Percentiles rank a stretch among this genome's conserved stretches.
Evolutionary conservation across 2,329 filamentous ascomycete genomes (phyloP).

Genomic region (Alternaria arbusti): DNA sequence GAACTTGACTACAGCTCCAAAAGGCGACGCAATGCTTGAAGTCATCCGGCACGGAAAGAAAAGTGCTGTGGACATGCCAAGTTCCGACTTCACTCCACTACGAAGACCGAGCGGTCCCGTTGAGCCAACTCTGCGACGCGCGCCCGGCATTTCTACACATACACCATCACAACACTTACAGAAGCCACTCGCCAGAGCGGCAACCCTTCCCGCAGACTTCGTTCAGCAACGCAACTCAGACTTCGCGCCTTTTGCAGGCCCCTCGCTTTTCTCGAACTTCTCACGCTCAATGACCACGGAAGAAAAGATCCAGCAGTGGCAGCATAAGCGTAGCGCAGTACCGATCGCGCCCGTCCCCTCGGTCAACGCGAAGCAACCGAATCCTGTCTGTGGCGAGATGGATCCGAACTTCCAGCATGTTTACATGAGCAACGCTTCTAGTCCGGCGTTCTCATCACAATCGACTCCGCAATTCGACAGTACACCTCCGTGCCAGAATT

Average conservation of each 20-base stretch:
- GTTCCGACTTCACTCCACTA: not conserved
- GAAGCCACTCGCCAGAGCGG: slow-evolving; percentile 25
- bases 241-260: slow-evolving; percentile 25
- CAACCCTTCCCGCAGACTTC: slow-evolving; percentile 27
- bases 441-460: not conserved
- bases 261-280: slow-evolving; percentile 31
- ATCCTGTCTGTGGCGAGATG: slow-evolving; percentile 27
- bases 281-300: slow-evolving; percentile 34
- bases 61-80: not conserved
- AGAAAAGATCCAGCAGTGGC: slow-evolving; percentile 28
- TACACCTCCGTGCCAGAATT: slow-evolving; percentile 26
- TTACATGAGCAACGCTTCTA: slow-evolving; percentile 16
- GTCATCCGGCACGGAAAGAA: slow-evolving; percentile 52
- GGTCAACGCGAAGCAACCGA: not conserved
- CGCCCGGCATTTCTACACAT: slow-evolving; percentile 34
- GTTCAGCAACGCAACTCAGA: slow-evolving; percentile 12
- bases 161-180: slow-evolving; percentile 14
- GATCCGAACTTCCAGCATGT: slow-evolving; percentile 18
- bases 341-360: not conserved
- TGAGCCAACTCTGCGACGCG: slow-evolving; percentile 23
- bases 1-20: slow-evolving; percentile 75
- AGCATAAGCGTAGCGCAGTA: not conserved
- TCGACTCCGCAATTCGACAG: not conserved
- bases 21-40: slow-evolving; percentile 69
- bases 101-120: not conserved